These are phyloP conservation scores for Arabis alpina DNA, from an alignment of 345 rosid species.

Conservation along the genomic window DNA sequence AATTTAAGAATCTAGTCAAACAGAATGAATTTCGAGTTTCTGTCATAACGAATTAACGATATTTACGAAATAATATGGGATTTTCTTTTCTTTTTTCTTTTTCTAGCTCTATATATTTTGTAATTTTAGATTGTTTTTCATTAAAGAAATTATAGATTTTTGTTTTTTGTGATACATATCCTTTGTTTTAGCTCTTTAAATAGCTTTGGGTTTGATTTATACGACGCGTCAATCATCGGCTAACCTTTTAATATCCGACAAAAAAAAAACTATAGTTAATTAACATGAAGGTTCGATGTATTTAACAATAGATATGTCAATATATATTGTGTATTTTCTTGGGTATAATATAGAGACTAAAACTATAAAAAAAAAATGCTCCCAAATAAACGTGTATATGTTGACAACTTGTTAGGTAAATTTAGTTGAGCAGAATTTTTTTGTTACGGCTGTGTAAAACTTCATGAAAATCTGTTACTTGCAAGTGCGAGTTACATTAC, in stretches of 20 bases:
- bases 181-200: background rate
- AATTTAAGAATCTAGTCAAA: slow-evolving; percentile 10
- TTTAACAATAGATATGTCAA: background rate
- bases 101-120: slow-evolving; percentile 11
- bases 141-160: background rate
- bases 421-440: slow-evolving; percentile 19
- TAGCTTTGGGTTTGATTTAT: background rate
- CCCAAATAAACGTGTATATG: background rate
- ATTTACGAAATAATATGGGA: slow-evolving; percentile 2
- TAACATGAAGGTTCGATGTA: background rate
- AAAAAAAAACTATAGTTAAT: too few species aligned
- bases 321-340: too few species aligned
- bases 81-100: background rate
- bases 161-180: background rate
- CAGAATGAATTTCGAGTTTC: background rate
- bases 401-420: slow-evolving; percentile 27
- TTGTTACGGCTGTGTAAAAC: background rate
- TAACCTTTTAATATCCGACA: too few species aligned
- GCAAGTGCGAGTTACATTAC: background rate
- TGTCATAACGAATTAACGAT: slow-evolving; percentile 26
- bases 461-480: background rate
- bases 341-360: background rate
- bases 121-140: background rate
- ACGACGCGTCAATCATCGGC: too few species aligned
- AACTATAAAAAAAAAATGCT: background rate